Conservation (phyloP, 768 basidiomycete species). For the Macrolepiota albuminosa region DNA sequence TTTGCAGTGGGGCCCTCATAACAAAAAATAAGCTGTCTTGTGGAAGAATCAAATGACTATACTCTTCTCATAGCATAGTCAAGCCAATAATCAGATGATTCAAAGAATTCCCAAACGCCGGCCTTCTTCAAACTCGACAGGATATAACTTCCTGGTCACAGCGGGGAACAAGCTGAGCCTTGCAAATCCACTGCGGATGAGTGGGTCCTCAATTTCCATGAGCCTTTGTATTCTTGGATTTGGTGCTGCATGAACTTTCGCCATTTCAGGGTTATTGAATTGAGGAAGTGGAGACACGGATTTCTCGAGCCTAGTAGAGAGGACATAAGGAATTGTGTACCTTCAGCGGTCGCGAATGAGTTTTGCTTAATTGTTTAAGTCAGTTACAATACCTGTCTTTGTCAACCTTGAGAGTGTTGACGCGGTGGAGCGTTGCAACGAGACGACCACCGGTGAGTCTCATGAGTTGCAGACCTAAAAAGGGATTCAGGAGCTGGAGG, state of each 20-base stretch:
- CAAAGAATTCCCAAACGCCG: constrained; percentile 11
- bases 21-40: too few relatives aligned
- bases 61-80: too few relatives aligned
- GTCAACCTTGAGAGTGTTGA: constrained; percentile 26
- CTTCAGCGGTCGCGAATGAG: not conserved
- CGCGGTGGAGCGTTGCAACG: constrained; percentile 25
- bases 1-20: too few relatives aligned
- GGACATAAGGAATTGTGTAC: constrained; percentile 25
- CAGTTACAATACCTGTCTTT: constrained; percentile 17
- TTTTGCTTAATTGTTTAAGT: not conserved
- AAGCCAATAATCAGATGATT: too few relatives aligned
- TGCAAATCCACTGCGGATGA: constrained; percentile 23
- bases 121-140: constrained; percentile 10
- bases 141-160: constrained; percentile 4
- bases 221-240: constrained; percentile 21
- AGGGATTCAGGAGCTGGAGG: not conserved
- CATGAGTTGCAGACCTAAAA: constrained; percentile 24
- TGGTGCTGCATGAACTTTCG: constrained; percentile 21
- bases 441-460: constrained; percentile 23
- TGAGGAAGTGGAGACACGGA: constrained; percentile 20
- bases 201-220: constrained; percentile 20
- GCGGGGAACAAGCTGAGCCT: constrained; percentile 22
- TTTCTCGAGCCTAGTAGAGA: constrained; percentile 24
- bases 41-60: too few relatives aligned
- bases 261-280: constrained; percentile 16